Base-by-base conservation (phyloP, 192 early-diverging fungal species). In the Rhizoclosmatium sp. region DNA sequence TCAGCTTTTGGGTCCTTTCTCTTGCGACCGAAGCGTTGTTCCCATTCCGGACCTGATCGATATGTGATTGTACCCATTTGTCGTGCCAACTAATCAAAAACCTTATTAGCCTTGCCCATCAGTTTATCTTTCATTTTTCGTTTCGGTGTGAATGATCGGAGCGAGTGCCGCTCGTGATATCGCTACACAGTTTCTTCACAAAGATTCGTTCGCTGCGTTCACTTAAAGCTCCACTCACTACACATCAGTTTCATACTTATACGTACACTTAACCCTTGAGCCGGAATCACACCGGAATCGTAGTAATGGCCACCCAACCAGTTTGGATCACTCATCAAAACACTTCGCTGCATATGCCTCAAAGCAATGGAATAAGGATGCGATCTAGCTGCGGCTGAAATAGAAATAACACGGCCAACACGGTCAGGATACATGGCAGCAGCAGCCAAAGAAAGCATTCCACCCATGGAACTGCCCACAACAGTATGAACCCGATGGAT, bases 1-100 rank as follows among this genome's bases (percentile, higher is more conserved):
- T 69, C 95, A 0, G 96, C 91, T 46, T 92, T 85, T 12, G 93
- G 92, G n/a, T 91, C 87, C 12, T 90, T 85, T 54, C 97, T 88
- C 47, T 93, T 93, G 19, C 95, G 84, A 12, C 97, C 96, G 81
- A 99, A 99, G 23, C 97, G 87, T 78, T 91, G 88, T 81, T 98
- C 97, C 97, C 97, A 99, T 84, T 99, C 96, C 47, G 97, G 97
- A 0, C 97, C 96, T 5, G 95, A 97, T 31, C 97, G 91, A 80
- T 99, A 98, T 4, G 70, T 69, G 45, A 69, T 69, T 69, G 31
- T 69, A 12, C 67, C 67, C 19, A 69, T 69, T 21, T 69, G 67
- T 56, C 70, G 5, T 9, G 70, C 70, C 49, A 71, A 40, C 70
- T 71, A 14, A 40, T 54, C 9, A 54, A 54, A 54, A 54, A 31